Percentiles rank a stretch among this genome's conserved stretches.
Conservation (phyloP, 441 rosid species). For the Erodium texanum region DNA sequence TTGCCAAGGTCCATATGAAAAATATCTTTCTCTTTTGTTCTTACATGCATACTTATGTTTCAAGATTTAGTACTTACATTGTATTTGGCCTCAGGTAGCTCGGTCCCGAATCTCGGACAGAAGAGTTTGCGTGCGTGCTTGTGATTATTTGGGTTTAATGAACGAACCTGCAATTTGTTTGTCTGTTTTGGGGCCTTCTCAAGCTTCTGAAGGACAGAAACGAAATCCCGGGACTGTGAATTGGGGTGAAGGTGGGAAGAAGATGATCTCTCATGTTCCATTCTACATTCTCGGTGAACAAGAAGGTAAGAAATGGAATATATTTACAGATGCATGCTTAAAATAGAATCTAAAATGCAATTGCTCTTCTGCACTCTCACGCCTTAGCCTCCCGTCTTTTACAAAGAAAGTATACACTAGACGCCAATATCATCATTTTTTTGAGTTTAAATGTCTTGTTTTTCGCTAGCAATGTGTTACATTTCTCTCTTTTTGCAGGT, state of each 20-base stretch:
- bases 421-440: no score
- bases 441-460: not conserved
- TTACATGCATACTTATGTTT: not conserved
- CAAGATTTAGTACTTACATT: constrained; percentile 8
- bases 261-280: constrained; percentile 70
- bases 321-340: not conserved
- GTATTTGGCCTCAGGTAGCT: constrained; percentile 51
- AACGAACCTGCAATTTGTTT: constrained; percentile 71
- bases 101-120: constrained; percentile 75
- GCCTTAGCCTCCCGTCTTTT: no score
- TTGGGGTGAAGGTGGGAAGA: constrained; percentile 70
- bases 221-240: constrained; percentile 61
- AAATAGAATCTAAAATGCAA: not conserved
- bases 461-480: not conserved
- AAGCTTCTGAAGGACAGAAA: constrained; percentile 33
- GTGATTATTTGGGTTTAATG: constrained; percentile 81
- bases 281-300: constrained; percentile 78
- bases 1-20: constrained; percentile 60
- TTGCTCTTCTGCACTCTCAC: no score
- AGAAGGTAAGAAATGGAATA: constrained; percentile 42
- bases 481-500: constrained; percentile 37
- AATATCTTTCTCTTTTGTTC: not conserved
- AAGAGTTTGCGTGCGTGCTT: constrained; percentile 76
- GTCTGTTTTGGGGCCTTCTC: constrained; percentile 71
- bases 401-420: no score